A percentile compares a stretch with the other conserved stretches of the same genome.
These are phyloP conservation scores for Alternaria ethzedia DNA, from an alignment of 2,329 filamentous ascomycete species.

Conservation along the genomic window DNA sequence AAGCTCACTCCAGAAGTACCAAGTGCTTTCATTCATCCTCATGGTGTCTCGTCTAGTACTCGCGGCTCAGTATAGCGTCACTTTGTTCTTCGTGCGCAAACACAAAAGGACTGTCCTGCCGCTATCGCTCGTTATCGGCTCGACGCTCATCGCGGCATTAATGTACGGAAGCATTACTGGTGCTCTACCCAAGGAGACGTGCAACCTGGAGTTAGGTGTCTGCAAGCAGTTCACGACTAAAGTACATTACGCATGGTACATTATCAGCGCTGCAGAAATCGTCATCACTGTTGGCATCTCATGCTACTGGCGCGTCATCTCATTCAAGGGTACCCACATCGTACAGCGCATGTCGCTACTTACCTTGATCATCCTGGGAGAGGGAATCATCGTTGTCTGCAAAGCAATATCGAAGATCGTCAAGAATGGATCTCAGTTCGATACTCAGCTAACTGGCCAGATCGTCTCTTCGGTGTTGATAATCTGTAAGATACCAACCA, in stretches of 20 bases:
- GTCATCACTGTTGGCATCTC: slow-evolving; percentile 40
- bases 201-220: neutral
- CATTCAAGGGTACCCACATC: slow-evolving; percentile 49
- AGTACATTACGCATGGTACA: slow-evolving; percentile 46
- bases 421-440: slow-evolving; percentile 38
- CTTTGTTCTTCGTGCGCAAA: slow-evolving; percentile 41
- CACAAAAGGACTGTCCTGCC: slow-evolving; percentile 40
- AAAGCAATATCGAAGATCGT: slow-evolving; percentile 45
- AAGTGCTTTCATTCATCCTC: slow-evolving; percentile 46
- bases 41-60: slow-evolving; percentile 48
- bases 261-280: slow-evolving; percentile 46
- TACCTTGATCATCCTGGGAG: slow-evolving; percentile 49
- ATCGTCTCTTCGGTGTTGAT: slow-evolving; percentile 43
- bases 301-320: slow-evolving; percentile 41
- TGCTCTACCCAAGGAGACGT: slow-evolving; percentile 27
- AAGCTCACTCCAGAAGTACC: slow-evolving; percentile 53
- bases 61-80: slow-evolving; percentile 48
- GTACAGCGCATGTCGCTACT: slow-evolving; percentile 48
- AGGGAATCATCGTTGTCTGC: slow-evolving; percentile 49
- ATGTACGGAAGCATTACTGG: slow-evolving; percentile 33
- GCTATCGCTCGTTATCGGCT: slow-evolving; percentile 41
- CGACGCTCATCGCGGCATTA: slow-evolving; percentile 43
- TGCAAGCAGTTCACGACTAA: slow-evolving; percentile 4
- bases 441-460: slow-evolving; percentile 36
- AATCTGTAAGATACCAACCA: slow-evolving; percentile 21